Base-by-base conservation (phyloP, 2,329 filamentous ascomycete species). In the Claviceps purpurea region DNA sequence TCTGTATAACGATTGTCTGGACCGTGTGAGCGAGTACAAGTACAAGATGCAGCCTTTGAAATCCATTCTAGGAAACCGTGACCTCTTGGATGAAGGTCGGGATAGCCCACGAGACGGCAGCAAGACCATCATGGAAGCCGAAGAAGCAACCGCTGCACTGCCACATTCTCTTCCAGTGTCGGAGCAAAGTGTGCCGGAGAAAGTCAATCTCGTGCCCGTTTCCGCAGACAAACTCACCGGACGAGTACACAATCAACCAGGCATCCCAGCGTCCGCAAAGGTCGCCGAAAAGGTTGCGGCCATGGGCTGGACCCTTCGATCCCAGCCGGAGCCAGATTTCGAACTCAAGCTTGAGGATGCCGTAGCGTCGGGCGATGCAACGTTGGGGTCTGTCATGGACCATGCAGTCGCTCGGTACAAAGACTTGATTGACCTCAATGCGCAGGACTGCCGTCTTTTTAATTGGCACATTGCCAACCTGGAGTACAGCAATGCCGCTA, bases 401-500 rank as follows among this genome's bases (percentile, higher is more conserved):
- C 83, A 89, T 57, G 88, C 89, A n/a, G 83, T 98, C 55, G 77
- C 77, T 18, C 90, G 97, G 65, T 98, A 95, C 64, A 84, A 87
- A 61, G 75, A 78, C 37, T 78, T 98, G 48, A 77, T 97, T 30
- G 84, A 95, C 54, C 71, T 98, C 50, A 87, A 82, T 14, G 79
- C 90, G 1, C 87, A 89, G 63, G 93, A 98, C 62, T 84, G 95
- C 67, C 81, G 93, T 46, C 74, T 98, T 16, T 77, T 97, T 62
- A 98, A 96, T 63, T 98, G 93, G 93, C 94, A 98, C 67, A 86
- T 96, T 65, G 94, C 94, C 57, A 98, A 98, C 63, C 76, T 98
- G 14, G 93, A 98, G 67, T 98, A 98, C 64, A 94, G 91, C 56
- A 98, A 97, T 65, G 93, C 93, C 2, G 87, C 84, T 2, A 94